These are phyloP conservation scores for Neurospora sp. DNA, from an alignment of 495 filamentous ascomycete species.

Conservation along the genomic window DNA sequence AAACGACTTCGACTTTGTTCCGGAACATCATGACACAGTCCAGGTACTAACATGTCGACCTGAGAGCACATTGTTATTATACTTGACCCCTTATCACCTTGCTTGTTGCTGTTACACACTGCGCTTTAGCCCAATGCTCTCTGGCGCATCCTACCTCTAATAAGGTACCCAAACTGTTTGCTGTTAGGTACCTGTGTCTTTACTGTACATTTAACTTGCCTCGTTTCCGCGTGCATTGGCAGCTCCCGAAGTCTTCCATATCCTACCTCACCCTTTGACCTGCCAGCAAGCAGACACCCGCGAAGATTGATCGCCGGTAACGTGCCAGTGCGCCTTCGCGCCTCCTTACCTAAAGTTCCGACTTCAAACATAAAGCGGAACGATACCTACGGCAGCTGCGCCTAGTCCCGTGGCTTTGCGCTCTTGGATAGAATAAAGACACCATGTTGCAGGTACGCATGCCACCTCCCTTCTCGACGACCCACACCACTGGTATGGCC, in stretches of 20 bases:
- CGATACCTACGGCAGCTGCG: neutral
- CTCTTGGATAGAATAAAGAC: neutral
- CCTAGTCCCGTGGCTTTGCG: neutral
- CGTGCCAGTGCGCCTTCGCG: neutral
- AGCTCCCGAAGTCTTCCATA: neutral
- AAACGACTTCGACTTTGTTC: neutral
- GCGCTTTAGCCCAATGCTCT: neutral
- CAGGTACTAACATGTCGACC: neutral
- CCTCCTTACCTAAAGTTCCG: neutral
- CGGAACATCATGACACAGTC: neutral
- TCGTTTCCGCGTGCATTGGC: neutral
- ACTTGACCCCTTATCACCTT: neutral
- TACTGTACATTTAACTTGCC: neutral
- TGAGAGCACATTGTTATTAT: neutral
- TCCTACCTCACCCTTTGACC: neutral
- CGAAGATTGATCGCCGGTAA: neutral
- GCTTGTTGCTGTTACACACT: neutral
- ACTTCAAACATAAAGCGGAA: neutral
- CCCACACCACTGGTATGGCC: neutral
- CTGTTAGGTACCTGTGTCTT: neutral
- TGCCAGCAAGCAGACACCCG: neutral
- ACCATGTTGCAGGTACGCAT: slow-evolving; percentile 41
- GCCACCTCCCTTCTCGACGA: slow-evolving; percentile 1
- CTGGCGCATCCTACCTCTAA: neutral
- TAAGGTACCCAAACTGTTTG: neutral